These are phyloP conservation scores for Aspergillus sclerotialis DNA, from an alignment of 2,329 filamentous ascomycete species.

Conservation along the genomic window DNA sequence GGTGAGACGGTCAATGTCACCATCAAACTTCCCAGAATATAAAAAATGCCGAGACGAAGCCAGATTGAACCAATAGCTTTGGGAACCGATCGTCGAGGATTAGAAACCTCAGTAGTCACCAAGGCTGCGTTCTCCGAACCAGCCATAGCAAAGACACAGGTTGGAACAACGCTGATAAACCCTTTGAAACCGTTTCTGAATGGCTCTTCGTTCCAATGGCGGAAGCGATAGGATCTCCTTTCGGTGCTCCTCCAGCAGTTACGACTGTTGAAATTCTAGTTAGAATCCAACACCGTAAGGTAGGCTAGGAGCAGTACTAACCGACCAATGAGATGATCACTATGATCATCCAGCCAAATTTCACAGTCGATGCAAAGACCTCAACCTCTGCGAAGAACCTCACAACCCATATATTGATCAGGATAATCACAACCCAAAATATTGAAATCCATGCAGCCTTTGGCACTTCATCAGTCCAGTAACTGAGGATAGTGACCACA, in stretches of 20 bases:
- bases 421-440: conserved; percentile 38
- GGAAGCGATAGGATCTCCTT: conserved; percentile 33
- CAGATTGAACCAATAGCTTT: conserved; percentile 41
- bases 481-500: conserved; percentile 36
- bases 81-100: conserved; percentile 38
- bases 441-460: conserved; percentile 41
- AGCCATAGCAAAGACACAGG: conserved; percentile 33
- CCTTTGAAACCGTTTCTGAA: conserved; percentile 43
- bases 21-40: conserved; percentile 40
- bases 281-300: too few species aligned
- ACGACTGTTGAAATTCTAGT: conserved; percentile 30
- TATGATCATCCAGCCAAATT: conserved; percentile 44
- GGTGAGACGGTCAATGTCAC: conserved; percentile 41
- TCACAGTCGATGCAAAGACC: conserved; percentile 38
- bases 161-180: conserved; percentile 30
- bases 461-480: conserved; percentile 40
- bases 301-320: conserved; percentile 5
- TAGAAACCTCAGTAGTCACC: conserved; percentile 38
- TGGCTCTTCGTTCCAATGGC: conserved; percentile 38
- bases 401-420: conserved; percentile 38
- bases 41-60: conserved; percentile 41
- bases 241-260: conserved; percentile 39
- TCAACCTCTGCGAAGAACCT: conserved; percentile 42
- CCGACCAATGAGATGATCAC: conserved; percentile 40
- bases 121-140: conserved; percentile 40